Conservation (phyloP, 345 rosid genomes). For the Pseudoturritis turrita region DNA sequence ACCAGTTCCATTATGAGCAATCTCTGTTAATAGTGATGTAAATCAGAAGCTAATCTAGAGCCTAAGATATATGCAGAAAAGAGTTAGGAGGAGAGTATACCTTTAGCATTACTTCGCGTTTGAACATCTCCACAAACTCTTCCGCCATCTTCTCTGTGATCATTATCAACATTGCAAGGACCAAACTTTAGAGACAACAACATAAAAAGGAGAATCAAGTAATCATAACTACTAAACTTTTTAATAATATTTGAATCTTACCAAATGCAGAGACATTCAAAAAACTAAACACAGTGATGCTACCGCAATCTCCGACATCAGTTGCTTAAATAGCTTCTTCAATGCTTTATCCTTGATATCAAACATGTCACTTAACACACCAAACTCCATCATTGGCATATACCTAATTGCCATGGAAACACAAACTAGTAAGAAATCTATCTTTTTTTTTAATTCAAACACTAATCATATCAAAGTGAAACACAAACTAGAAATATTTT, state of each 20-base stretch:
- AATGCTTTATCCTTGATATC: conserved; percentile 66
- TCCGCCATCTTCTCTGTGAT: conserved; percentile 65
- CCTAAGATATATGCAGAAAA: not conserved
- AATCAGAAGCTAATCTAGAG: not conserved
- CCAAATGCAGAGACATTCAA: conserved; percentile 58
- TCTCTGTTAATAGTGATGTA: conserved; percentile 43
- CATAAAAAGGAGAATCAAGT: not conserved
- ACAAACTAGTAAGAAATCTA: not conserved
- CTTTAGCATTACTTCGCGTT: conserved; percentile 67
- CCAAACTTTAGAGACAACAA: conserved; percentile 3
- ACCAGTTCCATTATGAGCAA: conserved; percentile 53
- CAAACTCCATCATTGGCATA: conserved; percentile 75
- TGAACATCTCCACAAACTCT: conserved; percentile 77
- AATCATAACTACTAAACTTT: not conserved
- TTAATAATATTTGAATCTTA: conserved; percentile 30
- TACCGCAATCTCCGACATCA: conserved; percentile 76
- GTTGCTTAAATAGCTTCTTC: conserved; percentile 61
- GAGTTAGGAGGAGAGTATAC: conserved; percentile 26
- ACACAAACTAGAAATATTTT: too few species aligned
- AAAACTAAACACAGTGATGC: conserved; percentile 61
- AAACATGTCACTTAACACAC: conserved; percentile 63
- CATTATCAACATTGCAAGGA: not conserved
- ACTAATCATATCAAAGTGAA: not conserved
- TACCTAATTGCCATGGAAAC: conserved; percentile 40
- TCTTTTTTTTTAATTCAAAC: not conserved